Evolutionary conservation across 805 yeast genomes (phyloP).

Genomic region (Kazachstania bromeliacearum): DNA sequence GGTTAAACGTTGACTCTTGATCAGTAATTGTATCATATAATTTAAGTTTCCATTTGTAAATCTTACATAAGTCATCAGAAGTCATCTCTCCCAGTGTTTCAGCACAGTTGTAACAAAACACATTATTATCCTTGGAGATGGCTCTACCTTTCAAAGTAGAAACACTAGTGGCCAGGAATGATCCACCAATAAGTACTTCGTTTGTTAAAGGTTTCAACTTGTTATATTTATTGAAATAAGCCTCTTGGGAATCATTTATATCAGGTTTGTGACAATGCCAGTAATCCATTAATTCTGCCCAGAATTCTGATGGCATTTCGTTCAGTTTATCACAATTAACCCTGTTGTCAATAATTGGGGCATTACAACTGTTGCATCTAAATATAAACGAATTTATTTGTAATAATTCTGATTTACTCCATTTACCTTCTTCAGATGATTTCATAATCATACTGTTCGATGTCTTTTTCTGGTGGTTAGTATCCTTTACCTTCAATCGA

Average conservation of each 20-base stretch:
- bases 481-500: conserved; percentile 7
- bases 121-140: background rate
- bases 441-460: conserved; percentile 4
- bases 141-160: conserved; percentile 9
- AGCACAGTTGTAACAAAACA: conserved; percentile 15
- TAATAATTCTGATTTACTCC: conserved; percentile 3
- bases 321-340: conserved; percentile 15
- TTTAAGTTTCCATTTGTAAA: conserved; percentile 22
- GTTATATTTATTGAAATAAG: conserved; percentile 9
- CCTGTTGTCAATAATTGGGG: background rate
- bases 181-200: conserved; percentile 23
- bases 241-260: conserved; percentile 12
- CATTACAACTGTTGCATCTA: conserved; percentile 1
- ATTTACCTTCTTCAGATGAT: conserved; percentile 1
- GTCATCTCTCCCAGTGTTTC: conserved; percentile 14
- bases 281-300: conserved; percentile 94
- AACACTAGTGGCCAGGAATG: conserved; percentile 12
- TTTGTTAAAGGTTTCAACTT: conserved; percentile 18
- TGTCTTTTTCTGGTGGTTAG: conserved; percentile 4
- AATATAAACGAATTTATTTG: background rate
- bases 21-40: conserved; percentile 4
- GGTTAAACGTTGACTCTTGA: conserved; percentile 8
- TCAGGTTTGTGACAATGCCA: conserved; percentile 94
- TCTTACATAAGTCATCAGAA: conserved; percentile 12
- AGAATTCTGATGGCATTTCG: conserved; percentile 82